Percentiles rank a stretch among this genome's conserved stretches.
Evolutionary conservation across 495 filamentous ascomycete species (phyloP).

Genomic region (Aspergillus sparsus): DNA sequence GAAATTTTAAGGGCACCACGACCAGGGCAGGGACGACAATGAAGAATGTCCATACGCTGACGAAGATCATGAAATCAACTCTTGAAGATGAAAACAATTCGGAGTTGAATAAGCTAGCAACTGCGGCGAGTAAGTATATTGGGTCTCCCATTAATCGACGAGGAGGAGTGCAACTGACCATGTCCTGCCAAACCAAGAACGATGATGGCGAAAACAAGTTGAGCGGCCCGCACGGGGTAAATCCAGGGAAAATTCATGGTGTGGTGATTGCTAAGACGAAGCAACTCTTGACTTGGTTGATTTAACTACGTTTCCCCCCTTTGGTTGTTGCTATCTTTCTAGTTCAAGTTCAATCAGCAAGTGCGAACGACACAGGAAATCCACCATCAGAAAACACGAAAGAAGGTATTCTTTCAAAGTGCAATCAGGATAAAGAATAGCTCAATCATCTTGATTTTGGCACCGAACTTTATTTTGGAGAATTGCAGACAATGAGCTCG

Average conservation of each 20-base stretch:
- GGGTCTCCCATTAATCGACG: not conserved
- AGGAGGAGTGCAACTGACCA: slow-evolving; percentile 47
- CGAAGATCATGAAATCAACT: slow-evolving; percentile 74
- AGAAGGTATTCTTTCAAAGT: not conserved
- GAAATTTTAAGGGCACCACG: not conserved
- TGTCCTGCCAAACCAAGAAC: slow-evolving; percentile 72
- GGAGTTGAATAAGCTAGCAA: slow-evolving; percentile 28
- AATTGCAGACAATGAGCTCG: too few species aligned
- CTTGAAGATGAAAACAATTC: slow-evolving; percentile 17
- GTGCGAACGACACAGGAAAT: not conserved
- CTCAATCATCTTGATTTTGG: too few species aligned
- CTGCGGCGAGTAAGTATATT: slow-evolving; percentile 27
- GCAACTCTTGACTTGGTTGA: too few species aligned
- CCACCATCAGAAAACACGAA: too few species aligned
- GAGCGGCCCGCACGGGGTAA: slow-evolving; percentile 62
- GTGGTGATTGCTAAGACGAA: not conserved
- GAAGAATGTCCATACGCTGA: slow-evolving; percentile 74
- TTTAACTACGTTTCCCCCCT: too few species aligned
- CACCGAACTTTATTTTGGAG: too few species aligned
- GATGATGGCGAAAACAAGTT: slow-evolving; percentile 67
- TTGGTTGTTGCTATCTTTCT: too few species aligned
- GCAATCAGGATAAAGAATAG: too few species aligned
- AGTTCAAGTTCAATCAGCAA: not conserved
- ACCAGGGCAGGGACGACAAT: slow-evolving; percentile 56
- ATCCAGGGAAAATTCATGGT: slow-evolving; percentile 44